Evolutionary conservation across 495 filamentous ascomycete genomes (phyloP).

Genomic region (Aspergillus conjunctus): DNA sequence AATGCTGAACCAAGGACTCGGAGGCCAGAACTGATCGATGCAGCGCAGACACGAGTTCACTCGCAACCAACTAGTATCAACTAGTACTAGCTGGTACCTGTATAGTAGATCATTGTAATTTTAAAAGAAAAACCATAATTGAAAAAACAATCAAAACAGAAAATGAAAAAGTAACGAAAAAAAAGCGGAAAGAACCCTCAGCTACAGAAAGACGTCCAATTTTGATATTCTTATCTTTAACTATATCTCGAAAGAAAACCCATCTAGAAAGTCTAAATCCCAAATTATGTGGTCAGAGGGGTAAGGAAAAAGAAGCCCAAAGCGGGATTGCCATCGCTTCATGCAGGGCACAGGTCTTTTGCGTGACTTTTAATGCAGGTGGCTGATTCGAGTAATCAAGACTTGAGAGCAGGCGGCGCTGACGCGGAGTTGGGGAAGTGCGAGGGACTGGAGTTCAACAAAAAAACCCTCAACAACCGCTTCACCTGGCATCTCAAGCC

Average conservation of each 20-base stretch:
- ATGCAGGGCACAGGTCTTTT: slow-evolving; percentile 28
- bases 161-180: background rate
- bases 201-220: background rate
- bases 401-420: background rate
- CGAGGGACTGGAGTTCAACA: background rate
- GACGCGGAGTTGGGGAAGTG: background rate
- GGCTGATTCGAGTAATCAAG: slow-evolving; percentile 27
- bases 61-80: background rate
- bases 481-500: background rate
- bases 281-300: too few species aligned
- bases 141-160: background rate
- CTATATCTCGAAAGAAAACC: background rate
- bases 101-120: slow-evolving; percentile 28
- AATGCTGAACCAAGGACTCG: slow-evolving; percentile 9
- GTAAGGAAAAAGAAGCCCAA: background rate
- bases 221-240: background rate
- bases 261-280: background rate
- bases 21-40: slow-evolving; percentile 8
- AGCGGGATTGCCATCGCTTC: slow-evolving; percentile 5
- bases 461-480: too few species aligned
- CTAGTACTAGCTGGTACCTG: background rate
- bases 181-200: background rate
- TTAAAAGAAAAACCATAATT: background rate
- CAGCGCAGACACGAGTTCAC: slow-evolving; percentile 2
- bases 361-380: slow-evolving; percentile 24